Evolutionary conservation across 2,329 filamentous ascomycete genomes (phyloP), one percentile per base, ranked within the genome.

Genomic region (Fusarium avenaceum): DNA sequence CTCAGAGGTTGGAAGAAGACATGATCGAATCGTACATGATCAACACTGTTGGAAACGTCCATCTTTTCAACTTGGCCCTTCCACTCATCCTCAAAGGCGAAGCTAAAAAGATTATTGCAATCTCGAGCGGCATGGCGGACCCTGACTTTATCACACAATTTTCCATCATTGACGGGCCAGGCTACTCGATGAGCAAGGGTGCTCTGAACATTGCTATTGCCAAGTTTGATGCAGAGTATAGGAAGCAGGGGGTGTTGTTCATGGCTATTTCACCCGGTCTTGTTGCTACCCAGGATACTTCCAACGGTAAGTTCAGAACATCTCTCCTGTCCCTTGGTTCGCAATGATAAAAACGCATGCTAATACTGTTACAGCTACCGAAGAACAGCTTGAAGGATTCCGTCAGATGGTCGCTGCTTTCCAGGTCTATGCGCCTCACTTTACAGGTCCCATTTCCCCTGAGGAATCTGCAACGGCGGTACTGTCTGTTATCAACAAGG

Each of bases 51-150:
- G 85, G 80, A 42, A 81, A 84, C 49, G 76, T 89, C 55, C 80
- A 87, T 63, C 78, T 87, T 1, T 82, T 85, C 74, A 85, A 85
- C 66, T 67, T 82, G 2, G 87, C 86, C 71, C 45, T 86, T 1
- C 86, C 87, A 0, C 79, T 88, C 0, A 76, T 90, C 32, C 75
- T 79, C 2, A 82, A 85, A 45, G 82, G 87, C 6, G 70, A 75
- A 1, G 71, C 63, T 14, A 89, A 89, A 74, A 89, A 89, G 71
- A 78, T 87, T n/a, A 80, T 86, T 26, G 69, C 80, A 22, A 80
- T 89, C 7, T 81, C 83, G 8, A 82, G 74, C 0, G 86, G 85
- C 22, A 57, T 81, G 42, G 83, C 81, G 0, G 86, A 89, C 59
- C 19, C 78, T 0, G 81, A 85, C 3, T 53, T 85, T 3, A 79